Percentiles rank a stretch among this genome's conserved stretches.
Evolutionary conservation across 371 early-diverging fungal species (phyloP).

Genomic region (Dichotomocladium elegans): DNA sequence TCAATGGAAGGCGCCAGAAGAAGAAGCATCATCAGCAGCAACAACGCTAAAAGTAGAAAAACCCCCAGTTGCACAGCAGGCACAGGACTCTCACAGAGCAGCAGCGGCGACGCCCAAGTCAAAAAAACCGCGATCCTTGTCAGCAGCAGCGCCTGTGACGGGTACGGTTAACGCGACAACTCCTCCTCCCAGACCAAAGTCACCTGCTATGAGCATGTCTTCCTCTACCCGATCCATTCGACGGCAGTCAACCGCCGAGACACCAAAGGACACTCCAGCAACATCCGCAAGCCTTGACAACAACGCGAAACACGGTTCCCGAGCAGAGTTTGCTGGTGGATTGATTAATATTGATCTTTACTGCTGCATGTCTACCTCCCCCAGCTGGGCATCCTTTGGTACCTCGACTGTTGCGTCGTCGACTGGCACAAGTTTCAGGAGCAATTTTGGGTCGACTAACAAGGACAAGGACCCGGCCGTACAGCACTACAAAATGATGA

Average conservation of each 20-base stretch:
- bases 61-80: background rate
- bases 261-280: background rate
- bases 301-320: slow-evolving; percentile 1
- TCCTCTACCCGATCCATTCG: background rate
- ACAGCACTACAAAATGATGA: slow-evolving; percentile 26
- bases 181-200: slow-evolving; percentile 1
- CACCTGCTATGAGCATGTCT: background rate
- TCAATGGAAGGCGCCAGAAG: background rate
- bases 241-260: background rate
- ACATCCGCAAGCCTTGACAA: background rate
- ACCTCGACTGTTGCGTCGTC: slow-evolving; percentile 10
- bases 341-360: slow-evolving; percentile 13
- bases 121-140: no score
- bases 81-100: background rate
- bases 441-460: slow-evolving; percentile 15
- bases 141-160: background rate
- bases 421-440: slow-evolving; percentile 30
- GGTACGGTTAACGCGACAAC: background rate
- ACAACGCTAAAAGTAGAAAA: slow-evolving; percentile 1
- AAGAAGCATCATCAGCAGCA: background rate
- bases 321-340: slow-evolving; percentile 42
- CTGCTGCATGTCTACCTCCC: slow-evolving; percentile 11
- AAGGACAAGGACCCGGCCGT: slow-evolving; percentile 26
- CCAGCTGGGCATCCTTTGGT: slow-evolving; percentile 22
- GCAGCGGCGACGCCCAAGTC: background rate